Evolutionary conservation across 257 asterid genomes (phyloP).

Genomic region (Solanum paucissectum): DNA sequence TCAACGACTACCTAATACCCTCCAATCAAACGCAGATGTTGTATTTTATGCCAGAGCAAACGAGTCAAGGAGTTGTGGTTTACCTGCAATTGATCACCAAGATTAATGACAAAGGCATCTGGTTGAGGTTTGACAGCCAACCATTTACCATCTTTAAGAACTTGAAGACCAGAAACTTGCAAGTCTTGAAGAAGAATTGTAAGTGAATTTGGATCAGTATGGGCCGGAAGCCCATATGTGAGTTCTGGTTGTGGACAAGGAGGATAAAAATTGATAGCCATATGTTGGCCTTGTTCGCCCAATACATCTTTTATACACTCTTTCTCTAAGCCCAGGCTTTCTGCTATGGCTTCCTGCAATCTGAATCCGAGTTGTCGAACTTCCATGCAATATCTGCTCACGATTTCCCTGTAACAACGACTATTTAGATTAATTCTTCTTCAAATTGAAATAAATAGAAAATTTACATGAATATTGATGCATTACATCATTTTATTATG

Average conservation of each 20-base stretch:
- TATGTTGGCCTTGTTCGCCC: conserved; percentile 91
- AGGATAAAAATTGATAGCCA: conserved; percentile 85
- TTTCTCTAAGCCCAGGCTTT: conserved; percentile 64
- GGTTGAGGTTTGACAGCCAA: conserved; percentile 59
- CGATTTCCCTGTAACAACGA: conserved; percentile 33
- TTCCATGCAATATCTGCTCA: conserved; percentile 46
- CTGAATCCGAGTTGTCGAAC: conserved; percentile 54
- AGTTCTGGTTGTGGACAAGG: conserved; percentile 85
- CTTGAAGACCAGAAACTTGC: conserved; percentile 70
- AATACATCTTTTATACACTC: conserved; percentile 37
- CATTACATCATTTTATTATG: too few relatives aligned
- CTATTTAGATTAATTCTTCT: not conserved
- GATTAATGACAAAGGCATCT: conserved; percentile 63
- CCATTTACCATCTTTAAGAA: conserved; percentile 80
- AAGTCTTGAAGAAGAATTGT: conserved; percentile 85
- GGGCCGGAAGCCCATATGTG: conserved; percentile 76
- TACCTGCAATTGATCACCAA: conserved; percentile 92
- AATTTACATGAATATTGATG: not conserved
- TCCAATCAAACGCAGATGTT: too few relatives aligned
- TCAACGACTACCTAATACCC: not conserved
- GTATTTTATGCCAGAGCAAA: too few relatives aligned
- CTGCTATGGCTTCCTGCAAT: conserved; percentile 58
- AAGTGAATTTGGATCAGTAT: conserved; percentile 82
- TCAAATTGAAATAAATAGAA: not conserved
- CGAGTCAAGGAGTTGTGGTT: not conserved